Percentiles rank a stretch among this genome's conserved stretches.
phyloP scores from a whole-genome alignment of 345 rosid species.

The Cardiospermum halicacabum region DNA sequence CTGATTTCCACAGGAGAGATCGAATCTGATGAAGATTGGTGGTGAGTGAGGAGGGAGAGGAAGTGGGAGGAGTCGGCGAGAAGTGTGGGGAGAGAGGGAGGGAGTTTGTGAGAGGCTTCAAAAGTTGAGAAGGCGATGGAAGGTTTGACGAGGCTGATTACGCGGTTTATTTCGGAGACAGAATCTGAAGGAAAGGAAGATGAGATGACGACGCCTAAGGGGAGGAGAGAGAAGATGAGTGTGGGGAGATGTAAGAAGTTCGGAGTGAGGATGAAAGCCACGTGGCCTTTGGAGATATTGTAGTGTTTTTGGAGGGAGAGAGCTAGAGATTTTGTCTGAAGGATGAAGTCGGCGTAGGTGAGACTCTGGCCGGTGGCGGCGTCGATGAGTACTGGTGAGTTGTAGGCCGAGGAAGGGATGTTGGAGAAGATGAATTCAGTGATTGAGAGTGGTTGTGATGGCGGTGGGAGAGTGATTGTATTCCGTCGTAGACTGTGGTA shows the following conservation, averaged over 20 bases:
- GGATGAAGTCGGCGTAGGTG: slow-evolving; percentile 41
- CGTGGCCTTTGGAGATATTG: slow-evolving; percentile 44
- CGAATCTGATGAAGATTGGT: background rate
- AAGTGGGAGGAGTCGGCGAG: slow-evolving; percentile 77
- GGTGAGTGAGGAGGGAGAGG: slow-evolving; percentile 35
- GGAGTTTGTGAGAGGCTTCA: slow-evolving; percentile 37
- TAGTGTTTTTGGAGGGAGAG: slow-evolving; percentile 30
- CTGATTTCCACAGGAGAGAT: slow-evolving; percentile 30
- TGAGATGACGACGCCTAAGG: slow-evolving; percentile 60
- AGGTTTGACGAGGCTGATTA: slow-evolving; percentile 48
- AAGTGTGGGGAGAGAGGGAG: slow-evolving; percentile 38
- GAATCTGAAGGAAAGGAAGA: slow-evolving; percentile 72
- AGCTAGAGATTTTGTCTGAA: slow-evolving; percentile 37
- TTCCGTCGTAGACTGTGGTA: slow-evolving; percentile 51
- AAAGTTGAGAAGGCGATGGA: slow-evolving; percentile 75
- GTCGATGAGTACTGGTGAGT: slow-evolving; percentile 41
- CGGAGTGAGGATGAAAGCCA: slow-evolving; percentile 63
- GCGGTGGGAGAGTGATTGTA: slow-evolving; percentile 46
- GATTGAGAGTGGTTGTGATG: slow-evolving; percentile 45
- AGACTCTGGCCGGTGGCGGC: slow-evolving; percentile 39
- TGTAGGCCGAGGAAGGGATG: slow-evolving; percentile 27
- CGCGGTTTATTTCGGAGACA: slow-evolving; percentile 52
- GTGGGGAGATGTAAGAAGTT: slow-evolving; percentile 56
- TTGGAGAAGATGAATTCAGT: slow-evolving; percentile 43
- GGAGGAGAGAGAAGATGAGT: slow-evolving; percentile 66